These are phyloP conservation scores for Trichoderma reesei DNA, from an alignment of 495 filamentous ascomycete species.

Conservation along the genomic window DNA sequence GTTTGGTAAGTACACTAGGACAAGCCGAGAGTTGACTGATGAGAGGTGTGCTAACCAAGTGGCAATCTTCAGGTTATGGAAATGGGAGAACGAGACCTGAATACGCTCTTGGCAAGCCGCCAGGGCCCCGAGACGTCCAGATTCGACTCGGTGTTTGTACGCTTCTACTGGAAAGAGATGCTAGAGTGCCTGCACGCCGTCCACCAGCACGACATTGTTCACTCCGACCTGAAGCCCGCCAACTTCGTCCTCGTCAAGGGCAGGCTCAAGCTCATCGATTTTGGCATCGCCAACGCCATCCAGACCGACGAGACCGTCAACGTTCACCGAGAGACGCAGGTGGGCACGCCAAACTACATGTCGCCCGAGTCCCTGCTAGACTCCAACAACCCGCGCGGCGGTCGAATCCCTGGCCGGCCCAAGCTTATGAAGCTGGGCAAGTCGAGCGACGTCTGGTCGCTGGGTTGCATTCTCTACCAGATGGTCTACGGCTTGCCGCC, in stretches of 20 bases:
- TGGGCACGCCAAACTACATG: constrained; percentile 98
- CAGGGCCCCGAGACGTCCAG: constrained; percentile 59
- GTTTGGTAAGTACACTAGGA: constrained; percentile 50
- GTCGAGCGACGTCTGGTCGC: constrained; percentile 87
- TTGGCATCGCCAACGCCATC: constrained; percentile 96
- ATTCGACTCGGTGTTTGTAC: constrained; percentile 83
- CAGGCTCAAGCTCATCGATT: constrained; percentile 80
- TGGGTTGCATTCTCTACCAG: constrained; percentile 94
- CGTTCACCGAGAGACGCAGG: constrained; percentile 88
- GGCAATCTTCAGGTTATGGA: constrained; percentile 68
- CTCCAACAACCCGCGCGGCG: constrained; percentile 51
- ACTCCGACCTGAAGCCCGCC: constrained; percentile 91
- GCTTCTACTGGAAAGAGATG: constrained; percentile 99
- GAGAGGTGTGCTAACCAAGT: background rate
- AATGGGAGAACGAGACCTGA: constrained; percentile 90
- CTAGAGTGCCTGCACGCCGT: constrained; percentile 87
- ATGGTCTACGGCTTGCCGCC: constrained; percentile 92
- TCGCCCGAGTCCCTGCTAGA: constrained; percentile 88
- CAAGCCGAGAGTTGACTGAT: constrained; percentile 9
- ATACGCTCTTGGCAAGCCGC: constrained; percentile 64
- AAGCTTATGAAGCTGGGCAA: constrained; percentile 94
- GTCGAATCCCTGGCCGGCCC: constrained; percentile 45
- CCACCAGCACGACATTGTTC: constrained; percentile 81
- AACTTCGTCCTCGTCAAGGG: constrained; percentile 88
- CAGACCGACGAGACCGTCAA: constrained; percentile 90